A percentile compares a stretch with the other conserved stretches of the same genome.
Conservation (phyloP, 1,139 yeast genomes). For the Groenewaldozyma sp. region DNA sequence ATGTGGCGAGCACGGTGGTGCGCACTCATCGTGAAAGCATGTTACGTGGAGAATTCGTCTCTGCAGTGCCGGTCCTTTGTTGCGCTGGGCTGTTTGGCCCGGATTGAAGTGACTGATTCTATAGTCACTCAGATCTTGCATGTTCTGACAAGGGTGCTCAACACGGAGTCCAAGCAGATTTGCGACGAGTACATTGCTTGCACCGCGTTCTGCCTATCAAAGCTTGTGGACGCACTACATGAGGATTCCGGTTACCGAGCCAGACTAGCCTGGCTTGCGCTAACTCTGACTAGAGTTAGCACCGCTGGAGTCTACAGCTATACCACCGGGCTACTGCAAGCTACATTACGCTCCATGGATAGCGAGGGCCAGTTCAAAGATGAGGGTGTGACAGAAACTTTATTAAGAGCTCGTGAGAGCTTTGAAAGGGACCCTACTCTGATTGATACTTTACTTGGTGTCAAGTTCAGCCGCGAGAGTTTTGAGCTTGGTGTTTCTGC, state of each 20-base stretch:
- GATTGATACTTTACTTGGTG: constrained; percentile 23
- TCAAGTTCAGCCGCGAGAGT: constrained; percentile 36
- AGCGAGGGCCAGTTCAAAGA: constrained; percentile 22
- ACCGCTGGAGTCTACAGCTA: constrained; percentile 18
- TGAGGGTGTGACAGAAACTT: constrained; percentile 16
- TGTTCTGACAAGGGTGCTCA: constrained; percentile 24
- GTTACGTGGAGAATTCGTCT: constrained; percentile 48
- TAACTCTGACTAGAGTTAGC: constrained; percentile 30
- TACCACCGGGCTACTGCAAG: constrained; percentile 21
- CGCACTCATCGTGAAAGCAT: constrained; percentile 55
- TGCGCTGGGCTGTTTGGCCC: constrained; percentile 62
- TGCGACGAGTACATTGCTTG: constrained; percentile 29
- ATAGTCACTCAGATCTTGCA: constrained; percentile 42
- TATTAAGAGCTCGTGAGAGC: constrained; percentile 35
- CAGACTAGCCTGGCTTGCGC: constrained; percentile 59
- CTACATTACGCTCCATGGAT: constrained; percentile 23
- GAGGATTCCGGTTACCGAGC: constrained; percentile 46
- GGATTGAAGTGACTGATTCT: constrained; percentile 52
- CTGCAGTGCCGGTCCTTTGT: constrained; percentile 67
- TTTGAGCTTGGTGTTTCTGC: constrained; percentile 50
- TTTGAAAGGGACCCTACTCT: constrained; percentile 42
- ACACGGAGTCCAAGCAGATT: constrained; percentile 28
- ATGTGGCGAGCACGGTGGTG: constrained; percentile 67
- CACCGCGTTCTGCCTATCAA: constrained; percentile 37
- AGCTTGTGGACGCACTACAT: constrained; percentile 55